Evolutionary conservation across 345 rosid species (phyloP).

Genomic region (Noccaea caerulescens): DNA sequence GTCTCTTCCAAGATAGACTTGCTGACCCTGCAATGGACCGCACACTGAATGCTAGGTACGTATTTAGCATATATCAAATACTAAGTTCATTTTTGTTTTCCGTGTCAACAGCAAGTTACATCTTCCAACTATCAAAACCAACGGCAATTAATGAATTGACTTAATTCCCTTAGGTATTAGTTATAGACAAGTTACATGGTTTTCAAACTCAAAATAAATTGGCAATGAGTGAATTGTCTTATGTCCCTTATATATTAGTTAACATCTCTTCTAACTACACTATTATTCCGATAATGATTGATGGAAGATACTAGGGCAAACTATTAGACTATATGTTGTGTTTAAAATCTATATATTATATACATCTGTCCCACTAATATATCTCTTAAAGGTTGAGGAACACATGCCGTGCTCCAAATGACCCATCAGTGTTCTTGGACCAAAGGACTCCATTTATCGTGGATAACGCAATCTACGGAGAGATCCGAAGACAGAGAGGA

Average conservation of each 20-base stretch:
- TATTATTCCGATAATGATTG: too few relatives aligned
- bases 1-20: constrained; percentile 61
- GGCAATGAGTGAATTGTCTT: too few relatives aligned
- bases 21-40: constrained; percentile 62
- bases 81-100: not conserved
- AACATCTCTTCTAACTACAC: too few relatives aligned
- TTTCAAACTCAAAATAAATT: too few relatives aligned
- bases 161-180: too few relatives aligned
- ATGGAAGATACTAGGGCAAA: not conserved
- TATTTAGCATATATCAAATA: not conserved
- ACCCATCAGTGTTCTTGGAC: constrained; percentile 64
- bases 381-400: constrained; percentile 39
- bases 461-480: constrained; percentile 56
- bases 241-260: too few relatives aligned
- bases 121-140: too few relatives aligned
- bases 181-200: too few relatives aligned
- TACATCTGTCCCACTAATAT: not conserved
- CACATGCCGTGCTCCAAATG: constrained; percentile 45
- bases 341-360: not conserved
- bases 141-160: too few relatives aligned
- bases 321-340: not conserved
- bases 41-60: constrained; percentile 41
- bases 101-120: too few relatives aligned
- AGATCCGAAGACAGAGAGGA: constrained; percentile 54
- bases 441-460: constrained; percentile 54